Evolutionary conservation across 306 rosid species (phyloP), one percentile per base, ranked within the genome.

Genomic region (Sesbania bispinosa): DNA sequence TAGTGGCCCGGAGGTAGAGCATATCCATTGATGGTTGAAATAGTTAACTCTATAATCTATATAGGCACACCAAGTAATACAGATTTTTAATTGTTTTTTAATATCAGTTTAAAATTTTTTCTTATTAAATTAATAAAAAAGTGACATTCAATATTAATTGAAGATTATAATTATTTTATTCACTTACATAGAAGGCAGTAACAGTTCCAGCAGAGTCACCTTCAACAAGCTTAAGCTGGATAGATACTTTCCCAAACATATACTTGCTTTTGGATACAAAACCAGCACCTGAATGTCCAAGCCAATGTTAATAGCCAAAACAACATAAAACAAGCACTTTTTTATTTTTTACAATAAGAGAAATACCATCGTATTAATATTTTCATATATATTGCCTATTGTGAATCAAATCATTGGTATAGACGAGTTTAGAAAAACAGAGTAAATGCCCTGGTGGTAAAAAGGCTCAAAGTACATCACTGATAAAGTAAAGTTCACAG

Each of bases 201-300:
- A 94, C 98, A 16, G 97, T 90, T 77, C 98, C 96, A 6, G 97
- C 95, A 36, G 98, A 94, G 71, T 94, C 96, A 7, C 97, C 99
- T 72, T 86, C 86, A 0, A 94, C 63, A 53, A 94, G 97, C 88
- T 94, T 94, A 32, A 94, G 88, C 76, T 89, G 93, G 20, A 94
- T 61, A 46, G 86, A 83, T 1, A 88, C 99, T 77, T 83, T 94
- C 26, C 99, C 99, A 64, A 86, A 94, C 99, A 90, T 48, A 57
- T 84, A 91, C 76, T 83, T 90, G 87, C 21, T 84, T 83, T 89
- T 94, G 1, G 99, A 94, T 23, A 53, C 72, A 83, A 94, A 94
- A 43, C 96, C 99, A 82, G 96, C 92, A 3, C 96, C 98, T 94
- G 86, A 77, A 81, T 39, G 66, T 21, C 11, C 48, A 42, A 38